Evolutionary conservation across 352 stramenopile species (phyloP).

Genomic region (Pythium graminicola): DNA sequence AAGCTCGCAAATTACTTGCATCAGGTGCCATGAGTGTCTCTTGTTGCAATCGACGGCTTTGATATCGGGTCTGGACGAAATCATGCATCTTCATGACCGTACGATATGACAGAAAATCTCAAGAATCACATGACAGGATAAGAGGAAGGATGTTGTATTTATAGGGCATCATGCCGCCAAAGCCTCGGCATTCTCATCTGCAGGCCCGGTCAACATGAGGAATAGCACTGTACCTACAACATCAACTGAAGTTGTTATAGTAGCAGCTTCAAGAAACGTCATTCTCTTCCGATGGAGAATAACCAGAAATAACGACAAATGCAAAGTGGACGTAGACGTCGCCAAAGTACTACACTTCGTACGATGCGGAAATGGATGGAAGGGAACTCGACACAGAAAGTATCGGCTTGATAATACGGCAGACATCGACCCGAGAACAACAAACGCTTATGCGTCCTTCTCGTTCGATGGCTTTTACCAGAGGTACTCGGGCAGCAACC

Average conservation of each 20-base stretch:
- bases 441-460: not conserved
- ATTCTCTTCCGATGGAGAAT: constrained; percentile 21
- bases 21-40: constrained; percentile 7
- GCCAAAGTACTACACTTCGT: constrained; percentile 6
- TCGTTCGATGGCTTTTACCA: no score
- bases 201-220: constrained; percentile 12
- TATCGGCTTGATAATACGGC: not conserved
- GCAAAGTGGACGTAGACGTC: no score
- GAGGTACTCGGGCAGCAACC: no score
- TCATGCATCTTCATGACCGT: not conserved
- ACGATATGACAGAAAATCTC: no score
- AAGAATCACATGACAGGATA: not conserved
- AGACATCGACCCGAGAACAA: not conserved
- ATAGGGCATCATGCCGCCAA: constrained; percentile 10
- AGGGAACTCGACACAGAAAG: not conserved
- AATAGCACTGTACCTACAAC: not conserved
- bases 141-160: constrained; percentile 9
- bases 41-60: constrained; percentile 7
- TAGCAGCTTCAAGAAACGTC: not conserved
- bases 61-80: no score
- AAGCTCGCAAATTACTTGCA: constrained; percentile 11
- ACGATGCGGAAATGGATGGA: not conserved
- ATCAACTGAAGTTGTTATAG: not conserved
- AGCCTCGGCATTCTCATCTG: constrained; percentile 16
- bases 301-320: no score